Evolutionary conservation across 176 grass and related monocot genomes (phyloP), one percentile per base, ranked within the genome.

Genomic region (Olyra latifolia): DNA sequence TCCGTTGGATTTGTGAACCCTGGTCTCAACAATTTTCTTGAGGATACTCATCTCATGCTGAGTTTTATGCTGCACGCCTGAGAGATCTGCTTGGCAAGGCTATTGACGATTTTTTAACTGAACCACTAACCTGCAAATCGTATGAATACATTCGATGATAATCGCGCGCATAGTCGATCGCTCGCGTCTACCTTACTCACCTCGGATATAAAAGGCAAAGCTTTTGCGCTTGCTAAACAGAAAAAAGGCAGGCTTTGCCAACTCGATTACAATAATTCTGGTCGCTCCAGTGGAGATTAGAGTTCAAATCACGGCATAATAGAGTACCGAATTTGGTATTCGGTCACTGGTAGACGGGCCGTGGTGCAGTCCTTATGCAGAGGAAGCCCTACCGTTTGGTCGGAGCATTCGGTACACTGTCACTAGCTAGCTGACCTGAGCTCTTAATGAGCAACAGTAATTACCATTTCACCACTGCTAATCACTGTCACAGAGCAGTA

Each of bases 351-450:
- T 72, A n/a, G 15, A 20, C 28, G 19, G 45, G 30, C 69, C 15
- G 6, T 50, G 69, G 44, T 71, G 8, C 67, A 28, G 42, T 56
- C 3, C 45, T n/a, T 25, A 32, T 11, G 8, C 14, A 19, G 25
- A 7, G 49, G 49, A 71, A 47, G 24, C 69, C 45, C 24, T 61
- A 49, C 50, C 61, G 54, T 75, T 84, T 84, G 87, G 81, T 69
- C 81, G 10, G 61, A 75, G 23, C 44, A 68, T 66, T 62, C 28
- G 69, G 62, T 75, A 73, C 35, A 44, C 43, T 58, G 63, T 84
- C 87, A 75, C 6, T 62, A 48, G 70, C 32, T 35, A 3, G 32
- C 32, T 35, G 32, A 35, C 32, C 32, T 35, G 32, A 45, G 23
- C 9, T 44, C 43, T 23, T 61, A 70, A 46, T 52, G 46, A 27